Percentiles rank a stretch among this genome's conserved stretches.
phyloP scores from a whole-genome alignment of 257 asterid genomes.

The Scutellaria baicalensis region DNA sequence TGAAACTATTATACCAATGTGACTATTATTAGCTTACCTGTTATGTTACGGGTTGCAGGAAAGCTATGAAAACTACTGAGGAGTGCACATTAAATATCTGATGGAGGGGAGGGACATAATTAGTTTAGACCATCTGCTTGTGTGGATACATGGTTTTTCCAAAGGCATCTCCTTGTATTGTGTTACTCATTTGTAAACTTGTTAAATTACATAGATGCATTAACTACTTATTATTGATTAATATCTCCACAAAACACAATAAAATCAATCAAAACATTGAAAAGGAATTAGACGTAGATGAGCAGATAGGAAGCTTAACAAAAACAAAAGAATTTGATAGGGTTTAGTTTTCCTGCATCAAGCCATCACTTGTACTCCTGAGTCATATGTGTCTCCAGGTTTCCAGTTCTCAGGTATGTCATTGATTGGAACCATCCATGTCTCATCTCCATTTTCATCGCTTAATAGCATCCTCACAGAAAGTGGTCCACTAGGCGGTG shows the following conservation, averaged over 20 bases:
- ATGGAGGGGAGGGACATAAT: neutral
- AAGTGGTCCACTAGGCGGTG: constrained; percentile 70
- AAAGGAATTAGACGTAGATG: neutral
- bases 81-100: no score
- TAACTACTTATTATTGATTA: neutral
- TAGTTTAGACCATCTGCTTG: neutral
- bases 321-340: neutral
- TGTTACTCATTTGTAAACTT: neutral
- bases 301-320: neutral
- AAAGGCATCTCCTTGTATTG: neutral
- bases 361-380: constrained; percentile 64
- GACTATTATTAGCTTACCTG: no score
- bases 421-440: constrained; percentile 59
- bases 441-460: constrained; percentile 54
- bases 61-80: no score
- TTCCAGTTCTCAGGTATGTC: constrained; percentile 71
- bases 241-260: neutral
- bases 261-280: neutral
- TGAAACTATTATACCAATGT: no score
- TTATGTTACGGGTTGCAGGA: no score
- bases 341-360: constrained; percentile 17
- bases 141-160: neutral
- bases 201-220: neutral
- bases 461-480: constrained; percentile 69
- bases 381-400: constrained; percentile 62